phyloP scores from a whole-genome alignment of 73 alveolate species.

The Uronychia binucleata region DNA sequence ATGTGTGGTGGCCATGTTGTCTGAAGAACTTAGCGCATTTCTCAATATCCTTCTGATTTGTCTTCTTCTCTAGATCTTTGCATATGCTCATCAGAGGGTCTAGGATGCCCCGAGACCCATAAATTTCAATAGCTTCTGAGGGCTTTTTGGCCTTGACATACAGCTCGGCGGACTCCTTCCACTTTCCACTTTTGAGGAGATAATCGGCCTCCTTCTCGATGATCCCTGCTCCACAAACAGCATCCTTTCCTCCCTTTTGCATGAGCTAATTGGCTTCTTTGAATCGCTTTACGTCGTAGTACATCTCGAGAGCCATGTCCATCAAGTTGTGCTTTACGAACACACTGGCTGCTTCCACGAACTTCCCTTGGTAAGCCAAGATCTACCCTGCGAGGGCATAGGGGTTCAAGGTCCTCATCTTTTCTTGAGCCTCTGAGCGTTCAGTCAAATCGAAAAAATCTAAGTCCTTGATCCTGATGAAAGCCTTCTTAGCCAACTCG shows the following conservation, averaged over 20 bases:
- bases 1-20: constrained; percentile 87
- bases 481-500: constrained; percentile 91
- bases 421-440: constrained; percentile 74
- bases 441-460: constrained; percentile 86
- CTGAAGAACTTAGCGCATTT: constrained; percentile 92
- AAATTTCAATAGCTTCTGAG: constrained; percentile 91
- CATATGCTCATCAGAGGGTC: constrained; percentile 92
- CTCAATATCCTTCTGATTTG: constrained; percentile 78
- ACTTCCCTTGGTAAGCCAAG: constrained; percentile 88
- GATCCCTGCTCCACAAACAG: constrained; percentile 26
- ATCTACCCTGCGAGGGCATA: constrained; percentile 85
- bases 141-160: constrained; percentile 72
- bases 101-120: constrained; percentile 86
- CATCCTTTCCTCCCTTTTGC: constrained; percentile 30
- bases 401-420: constrained; percentile 77
- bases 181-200: constrained; percentile 83
- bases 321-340: constrained; percentile 76
- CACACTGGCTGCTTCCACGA: constrained; percentile 88
- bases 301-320: constrained; percentile 91
- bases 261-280: constrained; percentile 89
- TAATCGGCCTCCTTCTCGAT: too few relatives aligned
- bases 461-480: constrained; percentile 86
- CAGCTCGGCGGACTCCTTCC: constrained; percentile 90
- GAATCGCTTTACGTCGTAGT: constrained; percentile 84
- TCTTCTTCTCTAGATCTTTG: constrained; percentile 76